Evolutionary conservation across 2,329 filamentous ascomycete genomes (phyloP).

Genomic region (Trichoderma sp.): DNA sequence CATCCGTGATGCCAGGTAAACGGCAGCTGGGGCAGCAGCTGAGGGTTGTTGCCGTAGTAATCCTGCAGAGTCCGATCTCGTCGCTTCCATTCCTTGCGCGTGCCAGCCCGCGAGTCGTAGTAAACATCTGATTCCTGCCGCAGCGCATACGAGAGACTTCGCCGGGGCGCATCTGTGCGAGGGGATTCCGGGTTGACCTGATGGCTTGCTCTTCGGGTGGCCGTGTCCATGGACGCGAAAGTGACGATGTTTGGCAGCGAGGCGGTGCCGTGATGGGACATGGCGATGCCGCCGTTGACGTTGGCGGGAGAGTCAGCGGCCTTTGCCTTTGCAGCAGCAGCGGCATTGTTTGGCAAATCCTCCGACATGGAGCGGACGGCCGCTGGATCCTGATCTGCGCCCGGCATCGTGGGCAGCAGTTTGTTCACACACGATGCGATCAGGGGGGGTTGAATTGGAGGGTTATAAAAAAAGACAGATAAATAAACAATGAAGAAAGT

Average conservation of each 20-base stretch:
- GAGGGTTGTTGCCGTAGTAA: conserved; percentile 41
- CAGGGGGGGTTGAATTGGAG: neutral
- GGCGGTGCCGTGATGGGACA: neutral
- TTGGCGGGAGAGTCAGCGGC: neutral
- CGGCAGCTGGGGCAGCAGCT: conserved; percentile 40
- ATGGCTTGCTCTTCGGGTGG: neutral
- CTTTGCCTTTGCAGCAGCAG: neutral
- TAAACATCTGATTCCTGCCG: conserved; percentile 37
- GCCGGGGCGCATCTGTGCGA: conserved; percentile 27
- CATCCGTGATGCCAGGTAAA: conserved; percentile 43
- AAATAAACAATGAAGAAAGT: neutral
- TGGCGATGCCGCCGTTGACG: neutral
- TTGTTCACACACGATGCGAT: neutral
- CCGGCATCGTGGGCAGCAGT: conserved; percentile 4
- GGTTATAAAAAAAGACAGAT: neutral
- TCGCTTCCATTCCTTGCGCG: conserved; percentile 35
- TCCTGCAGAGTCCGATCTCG: conserved; percentile 38
- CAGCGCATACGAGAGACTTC: conserved; percentile 37
- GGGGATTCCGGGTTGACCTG: neutral
- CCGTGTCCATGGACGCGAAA: neutral
- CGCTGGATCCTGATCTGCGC: neutral
- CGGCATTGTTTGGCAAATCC: neutral
- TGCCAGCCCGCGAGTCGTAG: conserved; percentile 42
- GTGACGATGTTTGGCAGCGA: neutral
- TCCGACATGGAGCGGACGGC: neutral